Percentiles rank a stretch among this genome's conserved stretches.
Evolutionary conservation across 2,329 filamentous ascomycete genomes (phyloP).

Genomic region (Coleophoma crateriformis): DNA sequence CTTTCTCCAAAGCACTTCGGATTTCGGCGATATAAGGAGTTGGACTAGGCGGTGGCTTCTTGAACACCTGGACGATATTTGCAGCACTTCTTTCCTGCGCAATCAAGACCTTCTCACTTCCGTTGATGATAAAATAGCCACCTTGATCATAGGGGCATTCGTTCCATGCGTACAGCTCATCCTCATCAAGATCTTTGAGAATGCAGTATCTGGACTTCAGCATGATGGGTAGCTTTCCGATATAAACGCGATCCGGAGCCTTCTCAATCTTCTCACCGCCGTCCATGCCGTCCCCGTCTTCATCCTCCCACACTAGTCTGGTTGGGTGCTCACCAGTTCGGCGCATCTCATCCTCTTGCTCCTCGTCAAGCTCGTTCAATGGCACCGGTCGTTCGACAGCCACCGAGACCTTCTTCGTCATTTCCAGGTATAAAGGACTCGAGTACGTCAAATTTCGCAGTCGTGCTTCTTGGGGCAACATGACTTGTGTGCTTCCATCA

Average conservation of each 20-base stretch:
- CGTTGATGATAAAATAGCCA: slow-evolving; percentile 99
- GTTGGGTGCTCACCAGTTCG: slow-evolving; percentile 53
- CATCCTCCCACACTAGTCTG: slow-evolving; percentile 54
- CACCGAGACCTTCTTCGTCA: slow-evolving; percentile 78
- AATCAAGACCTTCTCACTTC: slow-evolving; percentile 96
- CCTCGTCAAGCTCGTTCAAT: slow-evolving; percentile 62
- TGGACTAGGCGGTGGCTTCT: slow-evolving; percentile 88
- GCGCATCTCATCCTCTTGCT: slow-evolving; percentile 49
- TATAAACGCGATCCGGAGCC: slow-evolving; percentile 61
- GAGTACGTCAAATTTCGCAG: slow-evolving; percentile 95
- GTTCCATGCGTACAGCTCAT: slow-evolving; percentile 83
- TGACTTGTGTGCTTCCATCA: slow-evolving; percentile 78
- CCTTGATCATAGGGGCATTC: slow-evolving; percentile 98
- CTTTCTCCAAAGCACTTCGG: slow-evolving; percentile 91
- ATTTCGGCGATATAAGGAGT: slow-evolving; percentile 95
- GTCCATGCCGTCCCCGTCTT: slow-evolving; percentile 30
- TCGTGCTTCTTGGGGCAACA: slow-evolving; percentile 92
- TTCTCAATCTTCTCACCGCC: slow-evolving; percentile 41
- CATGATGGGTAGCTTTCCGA: slow-evolving; percentile 97
- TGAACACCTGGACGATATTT: slow-evolving; percentile 99
- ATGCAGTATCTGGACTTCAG: slow-evolving; percentile 95
- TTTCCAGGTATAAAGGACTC: slow-evolving; percentile 82
- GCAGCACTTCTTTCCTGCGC: slow-evolving; percentile 96
- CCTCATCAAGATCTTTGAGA: slow-evolving; percentile 75
- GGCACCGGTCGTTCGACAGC: slow-evolving; percentile 71